Evolutionary conservation across 1,284 basidiomycete genomes (phyloP).

Genomic region (Apiotrichum domesticum): DNA sequence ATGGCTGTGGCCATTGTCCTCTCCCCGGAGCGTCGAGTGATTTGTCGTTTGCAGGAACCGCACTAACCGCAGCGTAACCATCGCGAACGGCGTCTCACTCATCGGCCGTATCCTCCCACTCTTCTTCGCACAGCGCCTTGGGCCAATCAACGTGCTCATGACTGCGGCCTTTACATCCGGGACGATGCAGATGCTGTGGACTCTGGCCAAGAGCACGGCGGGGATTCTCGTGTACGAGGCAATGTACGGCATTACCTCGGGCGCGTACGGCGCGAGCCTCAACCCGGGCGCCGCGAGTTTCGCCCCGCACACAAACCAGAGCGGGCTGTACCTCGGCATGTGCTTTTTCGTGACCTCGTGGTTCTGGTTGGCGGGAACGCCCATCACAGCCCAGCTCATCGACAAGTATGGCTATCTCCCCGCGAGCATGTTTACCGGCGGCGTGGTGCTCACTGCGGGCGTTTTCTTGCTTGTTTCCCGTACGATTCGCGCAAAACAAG

Average conservation of each 20-base stretch:
- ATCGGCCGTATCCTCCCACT: conserved; percentile 35
- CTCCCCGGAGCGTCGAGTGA: too few relatives aligned
- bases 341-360: conserved; percentile 24
- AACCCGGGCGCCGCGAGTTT: conserved; percentile 31
- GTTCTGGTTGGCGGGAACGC: conserved; percentile 33
- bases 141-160: conserved; percentile 34
- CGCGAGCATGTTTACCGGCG: conserved; percentile 30
- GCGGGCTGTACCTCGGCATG: conserved; percentile 36
- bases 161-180: conserved; percentile 20
- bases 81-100: conserved; percentile 31
- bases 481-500: conserved; percentile 6
- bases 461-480: neutral
- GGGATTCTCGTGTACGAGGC: conserved; percentile 27
- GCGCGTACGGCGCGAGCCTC: conserved; percentile 28
- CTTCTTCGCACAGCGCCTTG: conserved; percentile 27
- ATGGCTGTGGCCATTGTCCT: too few relatives aligned
- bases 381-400: conserved; percentile 29
- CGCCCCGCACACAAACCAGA: conserved; percentile 27
- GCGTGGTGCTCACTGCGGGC: conserved; percentile 14
- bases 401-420: conserved; percentile 23
- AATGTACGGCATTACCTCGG: conserved; percentile 29
- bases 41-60: too few relatives aligned
- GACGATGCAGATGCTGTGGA: conserved; percentile 31
- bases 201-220: conserved; percentile 15
- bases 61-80: conserved; percentile 11